Evolutionary conservation across 2,329 filamentous ascomycete genomes (phyloP), one percentile per base, ranked within the genome.

Genomic region (Massarina eburnea): DNA sequence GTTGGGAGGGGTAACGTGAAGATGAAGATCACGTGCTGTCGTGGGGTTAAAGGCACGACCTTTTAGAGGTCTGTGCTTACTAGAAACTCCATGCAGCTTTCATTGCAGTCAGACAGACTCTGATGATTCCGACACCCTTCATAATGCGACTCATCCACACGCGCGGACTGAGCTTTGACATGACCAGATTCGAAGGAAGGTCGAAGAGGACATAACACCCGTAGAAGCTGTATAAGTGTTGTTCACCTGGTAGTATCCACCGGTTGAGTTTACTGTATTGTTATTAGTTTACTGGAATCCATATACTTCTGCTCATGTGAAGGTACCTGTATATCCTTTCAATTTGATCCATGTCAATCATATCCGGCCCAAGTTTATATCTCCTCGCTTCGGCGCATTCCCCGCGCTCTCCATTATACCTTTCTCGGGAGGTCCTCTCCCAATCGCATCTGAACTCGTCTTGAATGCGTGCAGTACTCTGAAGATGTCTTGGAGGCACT

Each of bases 61-160:
- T 7, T 14, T 14, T 8, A 14, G 27, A 14, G 12, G n/a, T 6
- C 5, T 14, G 14, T 8, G 72, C 78, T 46, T 72, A 85, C 80
- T 92, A 91, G 58, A 95, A 78, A 62, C 89, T 94, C 87, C 90
- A 95, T 7, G 88, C 87, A 32, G 84, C 83, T 55, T 84, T 81
- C 64, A 94, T 89, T 10, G 88, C 89, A 5, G 89, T 83, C 72
- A 95, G 89, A 64, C 89, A 94, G 42, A 84, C 80, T 1, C 91
- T 91, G 41, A 95, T 89, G 34, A 95, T 71, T 7, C 91, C 89
- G 3, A 95, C 91, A 14, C 89, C 89, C 48, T 95, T 82, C 45
- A 96, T 90, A 56, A 96, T 95, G 46, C 91, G 82, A 46, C 88
- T 86, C 87, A 96, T 95, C 91, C 91, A 96, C 3, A 91, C 81